These are phyloP conservation scores for Athelia psychrophila DNA, from an alignment of 1,284 basidiomycete species.

Conservation along the genomic window DNA sequence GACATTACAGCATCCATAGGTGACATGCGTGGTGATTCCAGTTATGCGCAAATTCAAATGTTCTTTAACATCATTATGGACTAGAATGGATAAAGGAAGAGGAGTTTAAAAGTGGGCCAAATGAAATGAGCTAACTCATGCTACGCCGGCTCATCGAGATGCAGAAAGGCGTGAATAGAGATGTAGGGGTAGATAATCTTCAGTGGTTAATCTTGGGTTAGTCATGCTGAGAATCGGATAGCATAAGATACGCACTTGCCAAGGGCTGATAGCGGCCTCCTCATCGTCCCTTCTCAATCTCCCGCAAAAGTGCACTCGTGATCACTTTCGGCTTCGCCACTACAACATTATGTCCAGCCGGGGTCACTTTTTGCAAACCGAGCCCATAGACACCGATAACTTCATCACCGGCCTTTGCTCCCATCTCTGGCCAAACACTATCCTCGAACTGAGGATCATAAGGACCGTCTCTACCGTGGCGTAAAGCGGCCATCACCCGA, in stretches of 20 bases:
- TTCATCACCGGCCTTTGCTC: background rate
- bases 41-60: conserved; percentile 70
- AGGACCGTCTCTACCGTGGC: no score
- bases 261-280: no score
- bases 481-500: background rate
- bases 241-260: no score
- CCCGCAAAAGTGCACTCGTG: no score
- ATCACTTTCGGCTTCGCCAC: no score
- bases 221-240: no score
- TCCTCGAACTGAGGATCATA: background rate
- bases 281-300: no score
- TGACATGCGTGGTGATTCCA: conserved; percentile 56
- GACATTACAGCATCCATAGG: conserved; percentile 79
- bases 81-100: conserved; percentile 70
- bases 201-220: no score
- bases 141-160: conserved; percentile 57
- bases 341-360: background rate
- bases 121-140: conserved; percentile 53
- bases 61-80: conserved; percentile 83
- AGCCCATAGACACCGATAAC: background rate
- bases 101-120: conserved; percentile 49
- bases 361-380: background rate
- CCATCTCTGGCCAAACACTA: background rate
- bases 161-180: conserved; percentile 42
- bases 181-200: conserved; percentile 31